Base-by-base conservation (phyloP, 805 yeast genomes). In the Candida sonorensis region DNA sequence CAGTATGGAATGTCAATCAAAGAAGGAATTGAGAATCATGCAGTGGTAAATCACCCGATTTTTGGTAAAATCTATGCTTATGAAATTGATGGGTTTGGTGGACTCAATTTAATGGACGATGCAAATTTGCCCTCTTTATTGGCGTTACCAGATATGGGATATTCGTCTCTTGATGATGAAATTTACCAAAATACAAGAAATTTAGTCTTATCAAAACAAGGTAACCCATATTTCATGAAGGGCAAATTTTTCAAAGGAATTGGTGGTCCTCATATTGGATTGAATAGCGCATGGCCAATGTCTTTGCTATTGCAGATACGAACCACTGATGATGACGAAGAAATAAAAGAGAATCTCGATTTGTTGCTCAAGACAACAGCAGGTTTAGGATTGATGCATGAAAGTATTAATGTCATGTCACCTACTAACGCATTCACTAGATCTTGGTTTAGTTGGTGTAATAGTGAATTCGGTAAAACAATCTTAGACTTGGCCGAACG, bases 361-460 rank as follows among this genome's bases (percentile, higher is more conserved):
- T 41, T 67, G 32, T 54, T 86, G 5, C 67, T 77, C 64, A 57
- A 58, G 4, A 71, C 75, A 10, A 86, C 95, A 0, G 84, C 68
- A 2, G 80, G 77, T 0, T 61, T 85, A 14, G 96, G 96, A 0
- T 63, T 86, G 35, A 77, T 86, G 74, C 95, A 86, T 52, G 96
- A 86, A 60, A 70, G 81, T 36, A 75, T 86, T 4, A 61, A 81
- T 36, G 94, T 85, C 8, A 67, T 77, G 44, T 59, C 67, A 5
- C 61, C 61, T 2, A 77, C 74, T 1, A 35, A 38, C 8, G 56
- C 55, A n/a, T 87, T 57, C 51, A 82, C 95, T 0, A 62, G 96
- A 38, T 73, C 92, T 3, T 86, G 96, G 96, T 87, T 87, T 62
- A 81, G 94, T 5, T 86, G 96, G 96, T 82, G 94, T 45, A 86